Conservation (phyloP, 306 rosid genomes). For the Vigna hirtella region DNA sequence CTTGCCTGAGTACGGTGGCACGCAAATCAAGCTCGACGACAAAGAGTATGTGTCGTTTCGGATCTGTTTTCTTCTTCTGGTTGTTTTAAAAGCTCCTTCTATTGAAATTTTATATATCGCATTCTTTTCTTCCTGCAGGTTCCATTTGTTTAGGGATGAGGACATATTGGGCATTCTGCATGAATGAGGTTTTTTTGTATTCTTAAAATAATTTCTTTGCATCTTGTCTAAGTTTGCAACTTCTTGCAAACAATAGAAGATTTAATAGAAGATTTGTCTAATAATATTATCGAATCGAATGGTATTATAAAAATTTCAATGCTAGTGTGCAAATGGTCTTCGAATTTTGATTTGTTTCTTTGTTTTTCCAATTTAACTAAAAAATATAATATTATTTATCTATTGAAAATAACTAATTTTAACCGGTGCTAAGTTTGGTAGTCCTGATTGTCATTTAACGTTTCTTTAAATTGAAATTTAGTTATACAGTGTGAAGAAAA, state of each 20-base stretch:
- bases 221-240: not conserved
- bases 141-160: conserved; percentile 65
- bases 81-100: not conserved
- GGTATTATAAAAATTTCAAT: conserved; percentile 10
- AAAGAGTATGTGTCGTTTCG: conserved; percentile 75
- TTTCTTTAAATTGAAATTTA: too few relatives aligned
- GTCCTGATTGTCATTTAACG: too few relatives aligned
- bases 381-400: too few relatives aligned
- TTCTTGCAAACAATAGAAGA: not conserved
- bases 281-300: not conserved
- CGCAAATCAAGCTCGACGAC: conserved; percentile 84
- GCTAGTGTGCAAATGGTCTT: too few relatives aligned
- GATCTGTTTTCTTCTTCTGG: not conserved
- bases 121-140: conserved; percentile 58
- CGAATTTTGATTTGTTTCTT: too few relatives aligned
- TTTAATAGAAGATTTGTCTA: too few relatives aligned
- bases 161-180: conserved; percentile 64
- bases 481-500: too few relatives aligned
- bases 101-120: not conserved
- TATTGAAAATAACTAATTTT: too few relatives aligned
- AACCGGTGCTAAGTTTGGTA: too few relatives aligned
- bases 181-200: conserved; percentile 44
- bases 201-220: conserved; percentile 17
- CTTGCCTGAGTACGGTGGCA: conserved; percentile 90
- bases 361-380: too few relatives aligned